Conservation (phyloP, 2,329 filamentous ascomycete species). For the Neofusicoccum umdonicola region DNA sequence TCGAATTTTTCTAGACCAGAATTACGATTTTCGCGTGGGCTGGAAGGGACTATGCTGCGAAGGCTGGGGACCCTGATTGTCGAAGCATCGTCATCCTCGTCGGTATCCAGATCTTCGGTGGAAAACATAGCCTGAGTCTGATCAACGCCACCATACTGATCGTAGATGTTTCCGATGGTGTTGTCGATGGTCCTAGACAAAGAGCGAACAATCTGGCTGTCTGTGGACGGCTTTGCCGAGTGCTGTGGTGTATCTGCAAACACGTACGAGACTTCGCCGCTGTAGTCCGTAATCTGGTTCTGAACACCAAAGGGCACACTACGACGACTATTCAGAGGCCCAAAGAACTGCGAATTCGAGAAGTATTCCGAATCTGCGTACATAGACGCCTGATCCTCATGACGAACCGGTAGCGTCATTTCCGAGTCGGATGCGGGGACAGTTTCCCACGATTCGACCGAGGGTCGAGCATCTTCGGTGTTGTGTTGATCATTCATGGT, state of each 20-base stretch:
- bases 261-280: neutral
- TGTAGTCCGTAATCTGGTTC: constrained; percentile 18
- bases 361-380: neutral
- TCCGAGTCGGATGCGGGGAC: neutral
- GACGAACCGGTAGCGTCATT: too few relatives aligned
- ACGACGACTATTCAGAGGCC: constrained; percentile 1
- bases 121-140: neutral
- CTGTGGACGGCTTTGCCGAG: neutral
- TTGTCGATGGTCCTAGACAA: neutral
- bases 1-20: constrained; percentile 28
- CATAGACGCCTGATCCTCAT: neutral
- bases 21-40: neutral
- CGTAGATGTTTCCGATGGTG: constrained; percentile 16
- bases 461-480: neutral
- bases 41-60: neutral
- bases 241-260: neutral
- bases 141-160: constrained; percentile 5
- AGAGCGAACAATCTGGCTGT: constrained; percentile 15
- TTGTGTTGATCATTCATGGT: neutral
- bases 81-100: neutral
- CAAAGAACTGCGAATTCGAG: neutral
- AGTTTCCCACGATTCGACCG: constrained; percentile 1
- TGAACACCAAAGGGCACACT: constrained; percentile 17
- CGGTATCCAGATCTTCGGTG: neutral
- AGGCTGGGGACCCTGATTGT: neutral